These are phyloP conservation scores for Quercus lobata DNA, from an alignment of 331 rosid species.

Conservation along the genomic window DNA sequence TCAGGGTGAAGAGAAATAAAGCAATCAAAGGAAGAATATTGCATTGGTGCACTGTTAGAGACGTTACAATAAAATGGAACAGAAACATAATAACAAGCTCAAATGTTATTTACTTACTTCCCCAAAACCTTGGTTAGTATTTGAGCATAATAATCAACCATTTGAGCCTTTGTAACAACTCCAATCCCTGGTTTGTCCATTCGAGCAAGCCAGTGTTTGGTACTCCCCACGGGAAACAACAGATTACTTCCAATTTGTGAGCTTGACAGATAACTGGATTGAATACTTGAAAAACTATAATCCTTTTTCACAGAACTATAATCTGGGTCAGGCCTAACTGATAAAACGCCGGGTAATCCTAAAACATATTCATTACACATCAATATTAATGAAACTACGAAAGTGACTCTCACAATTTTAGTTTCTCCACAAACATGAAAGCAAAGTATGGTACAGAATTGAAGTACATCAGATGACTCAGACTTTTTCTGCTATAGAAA, in stretches of 20 bases:
- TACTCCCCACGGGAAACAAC: slow-evolving; percentile 63
- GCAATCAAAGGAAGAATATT: too few relatives aligned
- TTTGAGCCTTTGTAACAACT: slow-evolving; percentile 86
- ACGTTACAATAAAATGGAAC: neutral
- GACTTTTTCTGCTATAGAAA: neutral
- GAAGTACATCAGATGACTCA: neutral
- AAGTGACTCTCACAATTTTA: neutral
- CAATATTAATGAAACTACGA: neutral
- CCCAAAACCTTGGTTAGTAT: slow-evolving; percentile 74
- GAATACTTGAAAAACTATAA: slow-evolving; percentile 35
- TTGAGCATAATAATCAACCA: slow-evolving; percentile 77
- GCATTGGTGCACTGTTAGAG: neutral
- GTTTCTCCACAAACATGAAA: neutral
- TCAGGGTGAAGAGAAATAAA: too few relatives aligned
- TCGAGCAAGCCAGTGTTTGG: slow-evolving; percentile 76
- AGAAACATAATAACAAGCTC: neutral
- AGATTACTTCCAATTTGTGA: slow-evolving; percentile 26
- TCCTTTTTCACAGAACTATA: slow-evolving; percentile 42
- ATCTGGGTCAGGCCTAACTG: slow-evolving; percentile 58
- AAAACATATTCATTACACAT: slow-evolving; percentile 8
- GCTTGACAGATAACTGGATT: slow-evolving; percentile 5
- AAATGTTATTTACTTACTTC: slow-evolving; percentile 42
- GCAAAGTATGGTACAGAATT: neutral
- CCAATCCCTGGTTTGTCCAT: slow-evolving; percentile 73
- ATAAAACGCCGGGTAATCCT: slow-evolving; percentile 65